Evolutionary conservation across 116 monocot genomes (phyloP).

Genomic region (Dioscorea cayenensis): DNA sequence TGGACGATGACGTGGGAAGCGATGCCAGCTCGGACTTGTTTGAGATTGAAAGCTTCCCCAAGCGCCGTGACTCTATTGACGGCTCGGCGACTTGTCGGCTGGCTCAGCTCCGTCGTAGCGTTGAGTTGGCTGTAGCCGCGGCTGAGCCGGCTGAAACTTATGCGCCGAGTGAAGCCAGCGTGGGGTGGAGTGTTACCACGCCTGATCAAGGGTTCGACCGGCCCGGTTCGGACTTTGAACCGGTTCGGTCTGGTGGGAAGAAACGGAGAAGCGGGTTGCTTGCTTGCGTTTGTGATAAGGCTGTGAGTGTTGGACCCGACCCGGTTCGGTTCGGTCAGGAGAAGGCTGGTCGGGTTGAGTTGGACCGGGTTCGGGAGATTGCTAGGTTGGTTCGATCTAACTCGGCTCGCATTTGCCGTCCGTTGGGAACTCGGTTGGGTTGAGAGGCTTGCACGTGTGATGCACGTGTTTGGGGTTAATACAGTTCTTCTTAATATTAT

Average conservation of each 20-base stretch:
- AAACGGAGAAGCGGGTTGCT: background rate
- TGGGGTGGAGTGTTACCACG: constrained; percentile 63
- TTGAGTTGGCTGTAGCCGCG: constrained; percentile 7
- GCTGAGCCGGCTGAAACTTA: constrained; percentile 38
- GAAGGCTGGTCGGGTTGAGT: background rate
- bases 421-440: no score
- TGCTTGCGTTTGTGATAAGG: constrained; percentile 19
- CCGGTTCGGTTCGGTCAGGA: constrained; percentile 7
- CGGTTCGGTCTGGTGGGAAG: background rate
- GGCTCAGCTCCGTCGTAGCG: background rate
- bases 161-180: constrained; percentile 61
- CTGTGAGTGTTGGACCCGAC: constrained; percentile 12
- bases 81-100: constrained; percentile 6
- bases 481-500: no score
- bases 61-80: constrained; percentile 58
- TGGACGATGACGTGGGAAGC: constrained; percentile 55
- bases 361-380: background rate
- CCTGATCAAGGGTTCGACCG: constrained; percentile 53
- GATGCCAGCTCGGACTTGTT: constrained; percentile 85
- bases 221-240: background rate
- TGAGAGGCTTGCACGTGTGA: no score
- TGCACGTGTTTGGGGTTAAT: no score
- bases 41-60: constrained; percentile 73
- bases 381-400: background rate
- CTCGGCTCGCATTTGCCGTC: background rate